Evolutionary conservation across 768 basidiomycete genomes (phyloP).

Genomic region (Amanita rimosa): DNA sequence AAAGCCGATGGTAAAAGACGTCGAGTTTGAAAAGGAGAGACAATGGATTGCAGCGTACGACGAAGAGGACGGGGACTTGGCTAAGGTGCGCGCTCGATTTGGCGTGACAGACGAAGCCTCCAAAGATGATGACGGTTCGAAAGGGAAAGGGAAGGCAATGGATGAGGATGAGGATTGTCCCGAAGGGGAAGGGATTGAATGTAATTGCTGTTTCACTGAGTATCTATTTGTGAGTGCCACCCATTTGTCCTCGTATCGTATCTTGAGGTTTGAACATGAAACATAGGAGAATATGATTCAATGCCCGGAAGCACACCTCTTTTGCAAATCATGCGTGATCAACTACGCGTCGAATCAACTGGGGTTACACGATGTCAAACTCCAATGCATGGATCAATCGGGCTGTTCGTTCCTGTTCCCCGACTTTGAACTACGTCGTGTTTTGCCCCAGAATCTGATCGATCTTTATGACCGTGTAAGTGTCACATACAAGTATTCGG

Average conservation of each 20-base stretch:
- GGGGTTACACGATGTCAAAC: slow-evolving; percentile 45
- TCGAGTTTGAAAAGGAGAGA: slow-evolving; percentile 34
- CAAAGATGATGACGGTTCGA: slow-evolving; percentile 18
- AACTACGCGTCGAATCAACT: slow-evolving; percentile 59
- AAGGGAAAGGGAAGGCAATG: slow-evolving; percentile 16
- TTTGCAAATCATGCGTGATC: slow-evolving; percentile 65
- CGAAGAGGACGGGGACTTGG: slow-evolving; percentile 31
- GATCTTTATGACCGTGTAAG: slow-evolving; percentile 51
- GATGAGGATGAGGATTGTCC: slow-evolving; percentile 26
- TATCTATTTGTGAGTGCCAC: slow-evolving; percentile 53
- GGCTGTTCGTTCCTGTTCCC: slow-evolving; percentile 63
- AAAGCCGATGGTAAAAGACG: slow-evolving; percentile 20
- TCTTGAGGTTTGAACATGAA: not conserved
- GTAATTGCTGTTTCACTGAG: slow-evolving; percentile 75
- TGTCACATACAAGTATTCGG: not conserved
- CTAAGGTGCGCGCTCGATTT: slow-evolving; percentile 30
- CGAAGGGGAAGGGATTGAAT: slow-evolving; percentile 58
- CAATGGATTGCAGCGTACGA: slow-evolving; percentile 35
- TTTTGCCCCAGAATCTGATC: slow-evolving; percentile 57
- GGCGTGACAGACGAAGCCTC: slow-evolving; percentile 9
- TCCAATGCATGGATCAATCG: slow-evolving; percentile 77
- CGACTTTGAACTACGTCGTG: slow-evolving; percentile 53
- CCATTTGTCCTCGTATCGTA: not conserved
- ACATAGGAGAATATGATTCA: slow-evolving; percentile 73
- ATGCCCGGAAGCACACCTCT: slow-evolving; percentile 83